Evolutionary conservation across 164 flowering plant species (phyloP), one percentile per base, ranked within the genome.

Genomic region (Nymphaea thermarum): DNA sequence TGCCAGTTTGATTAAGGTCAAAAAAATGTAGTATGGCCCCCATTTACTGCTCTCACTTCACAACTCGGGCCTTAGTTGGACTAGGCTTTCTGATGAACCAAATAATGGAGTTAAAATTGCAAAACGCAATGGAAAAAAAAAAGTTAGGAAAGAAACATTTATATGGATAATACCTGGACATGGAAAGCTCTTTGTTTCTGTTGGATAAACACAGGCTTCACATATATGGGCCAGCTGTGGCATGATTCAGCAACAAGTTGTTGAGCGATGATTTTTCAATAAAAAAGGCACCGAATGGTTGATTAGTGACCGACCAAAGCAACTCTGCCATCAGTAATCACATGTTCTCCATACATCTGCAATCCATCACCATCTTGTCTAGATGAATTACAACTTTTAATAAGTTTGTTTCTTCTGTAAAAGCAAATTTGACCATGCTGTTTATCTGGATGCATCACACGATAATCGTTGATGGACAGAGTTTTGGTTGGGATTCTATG

Each of bases 21-120:
- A 82, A 80, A 47, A 86, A 69, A 74, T 83, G 86, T 55, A 81
- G 71, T 67, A 86, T 75, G 71, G 88, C 83, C 77, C 89, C 86
- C 89, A 89, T 87, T 15, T 51, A 15, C 57, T 5, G 57, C 57
- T 51, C 14, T 15, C 3, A 51, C 57, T 51, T 51, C 12, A 8
- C 14, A 8, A 15, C 14, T 5, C 12, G 57, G 57, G 8, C 14
- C 12, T 10, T 51, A 15, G 57, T 51, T 10, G 12, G 57, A 10
- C 14, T 15, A 51, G 8, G 14, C 14, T 51, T 51, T 15, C 57
- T 51, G 57, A 2, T 15, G 14, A 51, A 51, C 57, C 8, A 51
- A 8, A 8, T 51, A 5, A 15, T 51, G 14, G 57, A 51, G 57
- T 10, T 51, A 8, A 10, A 51, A 51, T 51, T 5, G 14, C 14